Evolutionary conservation across 768 basidiomycete species (phyloP), one percentile per base, ranked within the genome.

Genomic region (Ramaria rubella): DNA sequence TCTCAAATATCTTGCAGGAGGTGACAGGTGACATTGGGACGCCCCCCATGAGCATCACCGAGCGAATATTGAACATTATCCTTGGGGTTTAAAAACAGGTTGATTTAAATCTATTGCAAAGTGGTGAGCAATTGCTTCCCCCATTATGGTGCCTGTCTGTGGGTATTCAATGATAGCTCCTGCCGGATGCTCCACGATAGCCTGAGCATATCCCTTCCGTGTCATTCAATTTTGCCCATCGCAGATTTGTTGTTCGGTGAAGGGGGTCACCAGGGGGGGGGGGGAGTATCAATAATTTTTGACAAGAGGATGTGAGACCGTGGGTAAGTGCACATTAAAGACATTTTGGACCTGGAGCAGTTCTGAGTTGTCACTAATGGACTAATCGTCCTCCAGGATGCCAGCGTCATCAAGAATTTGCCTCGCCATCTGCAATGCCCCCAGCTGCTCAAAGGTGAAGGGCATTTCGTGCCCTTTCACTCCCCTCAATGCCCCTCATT

Each of bases 141-240:
- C 26, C n/a, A n/a, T n/a, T n/a, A n/a, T n/a, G n/a, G n/a, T n/a
- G 4, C 49, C 49, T 27, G 49, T 51, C n/a, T 51, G 27, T 27
- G 49, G 49, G 30, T 29, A 51, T 33, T 51, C 49, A 4, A 51
- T 3, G n/a, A 51, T 51, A 21, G 49, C 14, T 14, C 49, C 49
- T 27, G 31, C 12, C 24, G 49, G 21, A 33, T 51, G 49, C 26
- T 51, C 26, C 8, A 51, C 49, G 3, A 26, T 51, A 17, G 27
- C 23, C 3, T 51, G 23, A 9, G 31, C 26, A n/a, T 51, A 51
- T 3, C 14, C 9, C 31, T 27, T 2, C 21, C 49, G 4, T 9
- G 19, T 51, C 3, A 51, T 3, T 9, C 27, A 15, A 24, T 51
- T 30, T 51, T 26, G 8, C 3, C 17, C 27, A 2, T 15, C 15